Base-by-base conservation (phyloP, 2,329 filamentous ascomycete species). In the Diaporthe ilicicola region DNA sequence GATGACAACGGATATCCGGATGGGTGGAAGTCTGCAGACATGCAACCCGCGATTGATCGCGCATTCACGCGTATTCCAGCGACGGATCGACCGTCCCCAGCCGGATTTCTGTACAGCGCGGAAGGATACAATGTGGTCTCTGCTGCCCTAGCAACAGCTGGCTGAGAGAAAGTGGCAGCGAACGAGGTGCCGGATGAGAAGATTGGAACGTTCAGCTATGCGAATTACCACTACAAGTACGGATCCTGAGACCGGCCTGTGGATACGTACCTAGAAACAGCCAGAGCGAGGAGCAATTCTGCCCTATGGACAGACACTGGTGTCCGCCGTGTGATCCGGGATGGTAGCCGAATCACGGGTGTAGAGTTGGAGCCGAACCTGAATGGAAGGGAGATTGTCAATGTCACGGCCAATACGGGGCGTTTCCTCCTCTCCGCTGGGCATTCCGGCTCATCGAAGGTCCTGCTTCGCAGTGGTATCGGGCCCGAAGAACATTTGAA, bases 181-280 rank as follows among this genome's bases (percentile, higher is more conserved):
- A 91, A 91, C 77, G 74, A 81, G 32, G 81, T 83, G 42, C 90
- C 90, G 0, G 83, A 87, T 66, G 77, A 85, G 77, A 92, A 92
- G 84, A 88, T 91, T 78, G 82, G 84, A 73, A 89, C 87, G 2
- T 92, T 85, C 77, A 83, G 87, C 27, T 85, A 90, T 76, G 86
- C 89, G 7, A 85, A 89, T 6, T 91, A 88, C 80, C 92, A 92
- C 87, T 91, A 88, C 77, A 83, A 83, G 34, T 81, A 88, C 70
- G 89, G 89, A 56, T 86, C 91, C 79, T 84, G 91, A 72, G 89
- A 89, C 54, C 90, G 91, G 3, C 91, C 90, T 27, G 82, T 92
- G 78, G 89, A 88, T 10, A 91, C 90, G 0, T 92, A 92, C 78
- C 85, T 93, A 12, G 87, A 89, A 39, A 84, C 84, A 42, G 90